Evolutionary conservation across 805 yeast species (phyloP).

Genomic region (Schwanniomyces vanrijiae): DNA sequence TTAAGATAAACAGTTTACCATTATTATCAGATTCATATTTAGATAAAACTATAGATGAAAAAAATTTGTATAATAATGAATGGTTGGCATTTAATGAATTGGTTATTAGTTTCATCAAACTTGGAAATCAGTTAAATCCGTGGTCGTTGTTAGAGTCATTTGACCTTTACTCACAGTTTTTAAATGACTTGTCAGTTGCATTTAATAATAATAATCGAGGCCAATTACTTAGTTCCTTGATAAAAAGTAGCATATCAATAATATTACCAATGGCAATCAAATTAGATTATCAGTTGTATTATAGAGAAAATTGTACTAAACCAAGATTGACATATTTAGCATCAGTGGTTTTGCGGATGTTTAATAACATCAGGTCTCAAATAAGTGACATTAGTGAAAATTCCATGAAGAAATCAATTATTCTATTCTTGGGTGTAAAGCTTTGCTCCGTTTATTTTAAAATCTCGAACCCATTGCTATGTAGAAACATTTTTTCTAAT

Average conservation of each 20-base stretch:
- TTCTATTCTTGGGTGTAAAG: slow-evolving; percentile 52
- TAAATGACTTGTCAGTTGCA: slow-evolving; percentile 49
- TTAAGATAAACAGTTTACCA: slow-evolving; percentile 20
- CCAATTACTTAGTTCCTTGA: slow-evolving; percentile 33
- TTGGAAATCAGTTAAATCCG: slow-evolving; percentile 54
- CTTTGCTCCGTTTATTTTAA: slow-evolving; percentile 58
- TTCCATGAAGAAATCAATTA: slow-evolving; percentile 46
- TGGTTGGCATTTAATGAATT: slow-evolving; percentile 49
- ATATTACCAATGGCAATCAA: slow-evolving; percentile 46
- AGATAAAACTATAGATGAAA: slow-evolving; percentile 18
- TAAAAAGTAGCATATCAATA: slow-evolving; percentile 34
- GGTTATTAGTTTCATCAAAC: slow-evolving; percentile 44
- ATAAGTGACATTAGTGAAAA: slow-evolving; percentile 35
- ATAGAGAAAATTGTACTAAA: slow-evolving; percentile 38
- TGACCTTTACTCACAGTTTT: slow-evolving; percentile 50
- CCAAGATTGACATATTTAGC: slow-evolving; percentile 54
- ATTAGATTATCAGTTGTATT: slow-evolving; percentile 40
- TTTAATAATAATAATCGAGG: slow-evolving; percentile 46
- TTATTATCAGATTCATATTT: slow-evolving; percentile 14
- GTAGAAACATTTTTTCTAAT: slow-evolving; percentile 62
- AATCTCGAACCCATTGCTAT: slow-evolving; percentile 55
- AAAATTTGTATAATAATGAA: slow-evolving; percentile 29
- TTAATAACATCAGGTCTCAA: slow-evolving; percentile 59
- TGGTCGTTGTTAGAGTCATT: slow-evolving; percentile 52
- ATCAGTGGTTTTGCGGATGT: slow-evolving; percentile 53